Evolutionary conservation across 1,139 yeast species (phyloP).

Genomic region (Nematodospora anomalae): DNA sequence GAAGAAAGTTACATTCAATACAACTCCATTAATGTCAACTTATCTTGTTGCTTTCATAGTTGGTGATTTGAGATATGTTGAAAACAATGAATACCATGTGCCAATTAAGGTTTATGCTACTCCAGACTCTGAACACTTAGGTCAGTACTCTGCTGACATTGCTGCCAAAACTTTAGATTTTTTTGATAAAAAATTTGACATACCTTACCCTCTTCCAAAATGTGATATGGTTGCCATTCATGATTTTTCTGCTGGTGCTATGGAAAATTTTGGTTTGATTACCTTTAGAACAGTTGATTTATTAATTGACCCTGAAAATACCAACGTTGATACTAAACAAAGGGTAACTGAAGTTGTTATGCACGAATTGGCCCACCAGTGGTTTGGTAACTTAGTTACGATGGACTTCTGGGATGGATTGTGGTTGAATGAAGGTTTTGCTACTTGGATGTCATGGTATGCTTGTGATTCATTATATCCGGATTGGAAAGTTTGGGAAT

Average conservation of each 20-base stretch:
- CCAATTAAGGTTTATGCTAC: conserved; percentile 59
- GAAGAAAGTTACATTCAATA: conserved; percentile 47
- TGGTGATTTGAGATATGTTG: conserved; percentile 75
- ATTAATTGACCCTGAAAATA: conserved; percentile 45
- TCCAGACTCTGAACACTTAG: conserved; percentile 51
- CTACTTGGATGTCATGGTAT: conserved; percentile 84
- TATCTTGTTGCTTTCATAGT: conserved; percentile 77
- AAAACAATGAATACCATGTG: conserved; percentile 61
- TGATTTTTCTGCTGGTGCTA: conserved; percentile 59
- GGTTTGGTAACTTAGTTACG: conserved; percentile 91
- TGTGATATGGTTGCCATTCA: conserved; percentile 59
- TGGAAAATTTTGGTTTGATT: conserved; percentile 63
- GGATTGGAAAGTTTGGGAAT: conserved; percentile 84
- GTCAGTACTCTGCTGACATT: conserved; percentile 49
- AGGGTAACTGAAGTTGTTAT: conserved; percentile 60
- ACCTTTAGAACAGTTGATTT: conserved; percentile 57
- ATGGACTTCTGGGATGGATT: conserved; percentile 96
- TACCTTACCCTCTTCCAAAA: conserved; percentile 61
- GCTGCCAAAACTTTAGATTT: conserved; percentile 54
- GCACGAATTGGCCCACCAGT: conserved; percentile 76
- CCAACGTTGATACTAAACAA: conserved; percentile 46
- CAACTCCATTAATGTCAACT: conserved; percentile 76
- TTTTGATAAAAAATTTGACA: conserved; percentile 52
- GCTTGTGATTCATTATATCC: conserved; percentile 78
- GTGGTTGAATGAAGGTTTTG: conserved; percentile 90